Percentiles rank a stretch among this genome's conserved stretches.
These are phyloP conservation scores for Ensete glaucum DNA, from an alignment of 176 grass and related monocot species.

Conservation along the genomic window DNA sequence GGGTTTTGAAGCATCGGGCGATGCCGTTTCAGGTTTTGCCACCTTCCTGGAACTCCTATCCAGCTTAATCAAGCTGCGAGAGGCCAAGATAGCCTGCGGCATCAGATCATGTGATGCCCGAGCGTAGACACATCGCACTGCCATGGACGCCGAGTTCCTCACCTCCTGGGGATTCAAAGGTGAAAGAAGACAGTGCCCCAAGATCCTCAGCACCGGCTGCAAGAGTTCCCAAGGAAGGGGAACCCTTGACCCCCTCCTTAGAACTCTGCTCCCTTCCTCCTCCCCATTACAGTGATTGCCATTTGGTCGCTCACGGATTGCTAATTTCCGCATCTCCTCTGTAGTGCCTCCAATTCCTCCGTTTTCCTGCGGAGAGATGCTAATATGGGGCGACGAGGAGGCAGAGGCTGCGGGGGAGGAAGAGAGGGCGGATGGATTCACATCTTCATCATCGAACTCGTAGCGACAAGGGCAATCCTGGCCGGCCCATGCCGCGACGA, in stretches of 20 bases:
- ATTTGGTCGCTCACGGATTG: constrained; percentile 17
- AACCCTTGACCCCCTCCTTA: constrained; percentile 48
- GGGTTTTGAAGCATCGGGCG: constrained; percentile 54
- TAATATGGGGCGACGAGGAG: constrained; percentile 39
- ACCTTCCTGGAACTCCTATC: constrained; percentile 69
- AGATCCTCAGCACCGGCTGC: constrained; percentile 73
- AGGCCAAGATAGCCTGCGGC: constrained; percentile 77
- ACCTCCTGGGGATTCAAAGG: constrained; percentile 62
- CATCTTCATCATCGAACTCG: constrained; percentile 52
- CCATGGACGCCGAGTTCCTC: constrained; percentile 49
- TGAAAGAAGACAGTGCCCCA: constrained; percentile 80
- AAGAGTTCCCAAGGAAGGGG: constrained; percentile 89
- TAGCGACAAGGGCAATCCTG: constrained; percentile 83
- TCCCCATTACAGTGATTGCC: constrained; percentile 30
- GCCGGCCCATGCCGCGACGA: constrained; percentile 55
- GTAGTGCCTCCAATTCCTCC: background rate
- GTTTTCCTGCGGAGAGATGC: constrained; percentile 36
- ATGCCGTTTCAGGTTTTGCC: constrained; percentile 23
- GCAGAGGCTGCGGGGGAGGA: constrained; percentile 32
- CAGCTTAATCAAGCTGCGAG: constrained; percentile 88
- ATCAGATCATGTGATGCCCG: constrained; percentile 77
- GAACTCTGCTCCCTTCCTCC: constrained; percentile 15
- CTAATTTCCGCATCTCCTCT: constrained; percentile 20
- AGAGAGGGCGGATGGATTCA: constrained; percentile 7
- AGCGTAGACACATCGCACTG: constrained; percentile 78